phyloP scores from a whole-genome alignment of 2,329 filamentous ascomycete species.

The Aspergillus udagawae region DNA sequence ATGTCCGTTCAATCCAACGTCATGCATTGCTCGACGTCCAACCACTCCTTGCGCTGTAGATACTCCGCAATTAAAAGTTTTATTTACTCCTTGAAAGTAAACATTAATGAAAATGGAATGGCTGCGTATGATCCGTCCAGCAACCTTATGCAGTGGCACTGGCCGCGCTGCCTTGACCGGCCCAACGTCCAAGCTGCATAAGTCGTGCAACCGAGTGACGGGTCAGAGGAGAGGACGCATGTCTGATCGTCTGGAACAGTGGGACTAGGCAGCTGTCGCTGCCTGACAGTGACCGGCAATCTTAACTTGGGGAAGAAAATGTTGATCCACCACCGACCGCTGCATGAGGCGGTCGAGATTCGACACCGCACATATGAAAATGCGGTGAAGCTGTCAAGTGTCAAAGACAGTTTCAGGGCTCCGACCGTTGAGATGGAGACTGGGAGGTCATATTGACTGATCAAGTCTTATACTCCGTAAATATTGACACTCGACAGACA shows the following conservation, averaged over 20 bases:
- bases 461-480: too few species aligned
- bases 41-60: neutral
- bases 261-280: neutral
- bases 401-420: neutral
- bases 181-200: neutral
- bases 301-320: neutral
- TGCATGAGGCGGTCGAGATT: neutral
- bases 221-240: neutral
- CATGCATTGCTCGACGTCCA: neutral
- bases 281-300: neutral
- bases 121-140: neutral
- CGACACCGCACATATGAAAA: slow-evolving; percentile 9
- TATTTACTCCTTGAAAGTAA: neutral
- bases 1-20: neutral
- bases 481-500: too few species aligned
- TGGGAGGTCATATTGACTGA: slow-evolving; percentile 1
- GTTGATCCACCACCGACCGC: neutral
- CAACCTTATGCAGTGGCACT: neutral
- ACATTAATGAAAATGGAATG: neutral
- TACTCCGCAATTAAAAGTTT: neutral
- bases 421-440: slow-evolving; percentile 1
- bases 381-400: slow-evolving; percentile 16
- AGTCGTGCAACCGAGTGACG: neutral
- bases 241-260: neutral
- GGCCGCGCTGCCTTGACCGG: neutral